Conservation (phyloP, 2,329 filamentous ascomycete species). For the Colletotrichum sp. region DNA sequence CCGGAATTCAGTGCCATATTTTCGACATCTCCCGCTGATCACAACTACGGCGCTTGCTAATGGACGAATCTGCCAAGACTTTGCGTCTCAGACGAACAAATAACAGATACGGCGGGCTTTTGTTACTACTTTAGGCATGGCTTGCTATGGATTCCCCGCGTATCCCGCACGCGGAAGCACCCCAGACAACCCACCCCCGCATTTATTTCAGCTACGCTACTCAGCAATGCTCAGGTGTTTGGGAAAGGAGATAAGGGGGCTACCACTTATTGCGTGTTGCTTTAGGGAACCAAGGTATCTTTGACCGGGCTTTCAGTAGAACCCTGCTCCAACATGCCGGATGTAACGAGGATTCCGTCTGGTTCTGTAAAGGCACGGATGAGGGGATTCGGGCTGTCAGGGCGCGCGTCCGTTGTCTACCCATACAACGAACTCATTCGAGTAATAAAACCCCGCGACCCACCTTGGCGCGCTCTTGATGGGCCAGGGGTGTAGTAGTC, state of each 20-base stretch:
- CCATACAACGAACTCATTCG: background rate
- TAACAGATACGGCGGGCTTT: background rate
- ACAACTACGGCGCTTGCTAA: background rate
- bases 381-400: background rate
- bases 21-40: background rate
- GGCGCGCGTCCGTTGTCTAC: background rate
- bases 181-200: conserved; percentile 15
- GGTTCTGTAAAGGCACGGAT: background rate
- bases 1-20: background rate
- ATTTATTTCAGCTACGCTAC: background rate
- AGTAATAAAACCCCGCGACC: background rate
- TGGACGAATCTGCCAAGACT: background rate
- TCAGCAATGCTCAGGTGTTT: background rate
- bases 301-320: background rate
- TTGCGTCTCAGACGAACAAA: background rate
- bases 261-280: background rate
- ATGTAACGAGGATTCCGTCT: background rate
- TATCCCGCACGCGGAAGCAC: background rate
- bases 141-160: background rate
- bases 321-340: background rate
- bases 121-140: background rate
- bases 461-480: background rate
- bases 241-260: background rate
- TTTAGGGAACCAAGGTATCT: background rate
- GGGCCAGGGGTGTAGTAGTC: background rate